phyloP scores from a whole-genome alignment of 441 rosid species.

The Populus hybrid region DNA sequence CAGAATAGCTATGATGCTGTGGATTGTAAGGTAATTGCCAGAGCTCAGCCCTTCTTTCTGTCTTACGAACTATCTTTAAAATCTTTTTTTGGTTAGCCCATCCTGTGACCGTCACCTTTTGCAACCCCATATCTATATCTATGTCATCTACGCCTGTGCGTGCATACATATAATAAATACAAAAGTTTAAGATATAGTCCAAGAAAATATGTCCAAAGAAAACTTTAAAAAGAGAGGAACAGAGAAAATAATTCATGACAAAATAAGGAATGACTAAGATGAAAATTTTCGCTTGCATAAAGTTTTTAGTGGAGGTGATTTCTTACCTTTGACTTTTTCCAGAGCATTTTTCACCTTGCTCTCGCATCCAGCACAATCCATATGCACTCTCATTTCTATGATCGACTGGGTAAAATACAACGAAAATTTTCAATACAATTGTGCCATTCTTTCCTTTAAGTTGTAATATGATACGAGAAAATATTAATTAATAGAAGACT shows the following conservation, averaged over 20 bases:
- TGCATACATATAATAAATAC: background rate
- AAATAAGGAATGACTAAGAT: no score
- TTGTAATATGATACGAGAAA: background rate
- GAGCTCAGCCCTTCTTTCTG: conserved; percentile 74
- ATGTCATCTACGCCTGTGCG: conserved; percentile 60
- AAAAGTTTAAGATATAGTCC: background rate
- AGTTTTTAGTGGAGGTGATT: background rate
- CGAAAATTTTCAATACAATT: background rate
- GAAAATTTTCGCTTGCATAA: background rate
- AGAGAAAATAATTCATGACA: background rate
- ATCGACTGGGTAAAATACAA: conserved; percentile 16
- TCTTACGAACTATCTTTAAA: conserved; percentile 56
- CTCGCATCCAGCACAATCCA: conserved; percentile 62
- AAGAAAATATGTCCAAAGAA: background rate
- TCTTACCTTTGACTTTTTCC: conserved; percentile 43
- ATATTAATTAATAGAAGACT: no score
- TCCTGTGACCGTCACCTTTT: conserved; percentile 76
- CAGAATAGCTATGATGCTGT: conserved; percentile 21
- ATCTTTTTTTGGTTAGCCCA: conserved; percentile 75
- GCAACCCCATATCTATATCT: conserved; percentile 60
- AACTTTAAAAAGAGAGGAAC: background rate
- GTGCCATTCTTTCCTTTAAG: background rate
- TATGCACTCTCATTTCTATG: conserved; percentile 56
- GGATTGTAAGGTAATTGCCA: conserved; percentile 77
- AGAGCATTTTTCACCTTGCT: conserved; percentile 46